Base-by-base conservation (phyloP, 176 grass and related monocot species). In the Triticum aestivum region DNA sequence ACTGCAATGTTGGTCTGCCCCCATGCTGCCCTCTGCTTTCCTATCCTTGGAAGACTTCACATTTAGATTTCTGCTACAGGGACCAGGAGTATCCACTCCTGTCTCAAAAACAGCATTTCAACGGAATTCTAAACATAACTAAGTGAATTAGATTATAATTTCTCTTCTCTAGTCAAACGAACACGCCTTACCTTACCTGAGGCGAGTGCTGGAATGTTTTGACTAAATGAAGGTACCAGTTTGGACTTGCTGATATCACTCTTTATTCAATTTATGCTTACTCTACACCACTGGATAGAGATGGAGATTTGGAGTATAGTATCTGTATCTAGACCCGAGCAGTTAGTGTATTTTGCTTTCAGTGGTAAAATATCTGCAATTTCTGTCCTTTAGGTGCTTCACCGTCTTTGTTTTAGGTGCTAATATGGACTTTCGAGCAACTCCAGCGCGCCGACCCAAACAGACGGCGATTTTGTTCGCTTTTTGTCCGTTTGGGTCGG, bases 111-210 rank as follows among this genome's bases (percentile, higher is more conserved):
- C 21, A 45, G 47, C 12, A 65, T 83, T 65, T 47, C 58, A 65
- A 8, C 4, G 17, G 70, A 84, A 34, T 68, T 68, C 37, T 49
- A 75, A 42, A 1, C 10, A 42, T 42, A 44, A 38, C 37, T 21
- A 83, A 72, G 18, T 85, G 83, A 65, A 76, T 44, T 66, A 26
- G 39, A 65, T 38, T 44, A 47, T 67, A 67, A 51, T 77, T 77
- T 52, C 15, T 77, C 27, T 77, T 77, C 21, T 56, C 61, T 77
- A 85, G 83, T 66, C 0, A 76, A 66, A 67, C 4, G 3, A 37
- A 65, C 58, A 65, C 33, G 38, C 41, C 33, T 52, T 17, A 12
- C 29, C 72, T 66, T 47, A 75, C 32, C 61, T 49, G 72, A 52
- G 41, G 27, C 73, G 61, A 51, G 76, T 77, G 30, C 21, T 85